phyloP scores from a whole-genome alignment of 257 asterid genomes.

The Anisodus acutangulus region DNA sequence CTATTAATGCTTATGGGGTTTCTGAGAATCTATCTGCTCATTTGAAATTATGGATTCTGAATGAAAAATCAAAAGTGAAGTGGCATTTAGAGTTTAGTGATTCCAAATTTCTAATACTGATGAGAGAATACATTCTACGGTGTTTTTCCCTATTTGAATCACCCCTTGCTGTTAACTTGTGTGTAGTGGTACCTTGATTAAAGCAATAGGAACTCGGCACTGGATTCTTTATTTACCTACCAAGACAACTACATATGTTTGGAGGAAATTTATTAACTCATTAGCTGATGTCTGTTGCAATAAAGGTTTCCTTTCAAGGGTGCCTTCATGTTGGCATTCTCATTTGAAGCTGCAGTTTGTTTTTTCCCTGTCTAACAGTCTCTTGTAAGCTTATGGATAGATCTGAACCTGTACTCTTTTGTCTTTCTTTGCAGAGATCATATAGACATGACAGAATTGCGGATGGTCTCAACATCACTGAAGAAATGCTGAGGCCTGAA shows the following conservation, averaged over 20 bases:
- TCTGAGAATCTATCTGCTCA: neutral
- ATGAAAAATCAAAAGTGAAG: neutral
- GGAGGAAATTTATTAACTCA: slow-evolving; percentile 15
- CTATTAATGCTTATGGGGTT: neutral
- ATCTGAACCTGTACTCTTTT: slow-evolving; percentile 13
- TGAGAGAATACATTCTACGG: neutral
- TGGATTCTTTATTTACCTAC: neutral
- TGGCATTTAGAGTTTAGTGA: neutral
- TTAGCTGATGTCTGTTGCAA: neutral
- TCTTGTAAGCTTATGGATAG: neutral
- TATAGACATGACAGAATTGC: slow-evolving; percentile 44
- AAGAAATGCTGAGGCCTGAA: slow-evolving; percentile 51
- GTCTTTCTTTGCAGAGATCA: slow-evolving; percentile 40
- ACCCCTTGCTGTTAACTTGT: slow-evolving; percentile 7
- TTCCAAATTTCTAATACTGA: neutral
- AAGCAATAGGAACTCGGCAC: neutral
- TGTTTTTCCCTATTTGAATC: neutral
- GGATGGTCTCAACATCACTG: slow-evolving; percentile 49
- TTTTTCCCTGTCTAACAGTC: neutral
- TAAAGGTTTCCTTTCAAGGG: neutral
- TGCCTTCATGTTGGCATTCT: neutral
- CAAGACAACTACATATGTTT: neutral
- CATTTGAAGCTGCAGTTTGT: slow-evolving; percentile 9
- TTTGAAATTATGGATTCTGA: neutral
- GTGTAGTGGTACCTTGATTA: neutral